Base-by-base conservation (phyloP, 2,329 filamentous ascomycete genomes). In the Diaporthe sp. region DNA sequence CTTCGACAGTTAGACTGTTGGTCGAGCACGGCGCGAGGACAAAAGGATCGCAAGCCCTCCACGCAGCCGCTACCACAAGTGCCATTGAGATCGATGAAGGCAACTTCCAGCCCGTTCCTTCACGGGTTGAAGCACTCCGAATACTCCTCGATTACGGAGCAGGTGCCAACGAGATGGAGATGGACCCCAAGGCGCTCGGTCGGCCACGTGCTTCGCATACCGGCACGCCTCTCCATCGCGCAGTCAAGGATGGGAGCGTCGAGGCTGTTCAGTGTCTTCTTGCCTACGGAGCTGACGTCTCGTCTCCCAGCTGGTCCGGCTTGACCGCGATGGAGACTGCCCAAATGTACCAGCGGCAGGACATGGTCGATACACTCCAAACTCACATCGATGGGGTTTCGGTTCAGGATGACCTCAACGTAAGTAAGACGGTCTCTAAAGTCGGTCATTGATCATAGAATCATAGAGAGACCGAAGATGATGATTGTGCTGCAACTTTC, bases 111-210 rank as follows among this genome's bases (percentile, higher is more conserved):
- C n/a, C 57, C 30, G 35, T 28, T 60, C 57, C 57, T 19, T 28
- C 35, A 1, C 57, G 57, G n/a, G 35, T 60, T 35, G 57, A 40
- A 5, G 19, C 28, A 60, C 35, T 60, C n/a, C 15, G 19, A 19
- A 28, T 42, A 28, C 57, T 60, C 13, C 57, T 60, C 57, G 13
- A 60, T 40, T 35, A 60, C n/a, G 57, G 57, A 10, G 57, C 57
- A 60, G 35, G 42, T 28, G n/a, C 57, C 57, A 60, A 60, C n/a
- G 35, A 28, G n/a, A 60, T 60, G 57, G 57, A 60, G 19, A n/a
- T 40, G n/a, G 57, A 60, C 12, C 57, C 57, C 22, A 25, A 60
- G 57, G 57, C 3, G 57, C 10, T 40, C 57, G 7, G 33, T n/a
- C 57, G 57, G 22, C 22, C 57, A 35, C 57, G 35, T 28, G 13